These are phyloP conservation scores for Wolfiporia cocos DNA, from an alignment of 1,284 basidiomycete genomes.

Conservation along the genomic window DNA sequence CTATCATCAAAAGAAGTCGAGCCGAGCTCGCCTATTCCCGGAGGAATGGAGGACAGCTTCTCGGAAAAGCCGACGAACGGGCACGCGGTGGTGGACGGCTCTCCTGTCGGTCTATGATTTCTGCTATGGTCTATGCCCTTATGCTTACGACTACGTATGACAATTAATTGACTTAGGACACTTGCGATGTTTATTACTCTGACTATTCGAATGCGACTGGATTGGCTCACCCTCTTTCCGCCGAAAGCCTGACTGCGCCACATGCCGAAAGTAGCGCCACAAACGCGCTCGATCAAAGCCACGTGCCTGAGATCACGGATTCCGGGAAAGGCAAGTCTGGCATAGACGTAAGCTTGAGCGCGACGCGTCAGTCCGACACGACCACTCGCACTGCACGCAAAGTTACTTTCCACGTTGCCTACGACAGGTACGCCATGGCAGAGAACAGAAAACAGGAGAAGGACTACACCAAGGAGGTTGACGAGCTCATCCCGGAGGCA, in stretches of 20 bases:
- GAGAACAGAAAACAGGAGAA: slow-evolving; percentile 78
- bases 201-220: slow-evolving; percentile 5
- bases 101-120: slow-evolving; percentile 47
- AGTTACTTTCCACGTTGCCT: slow-evolving; percentile 10
- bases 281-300: background rate
- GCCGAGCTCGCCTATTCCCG: slow-evolving; percentile 7
- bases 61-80: slow-evolving; percentile 7
- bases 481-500: slow-evolving; percentile 53
- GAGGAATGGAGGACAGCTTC: slow-evolving; percentile 6
- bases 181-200: slow-evolving; percentile 26
- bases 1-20: slow-evolving; percentile 10
- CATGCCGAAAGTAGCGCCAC: too few relatives aligned
- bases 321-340: slow-evolving; percentile 16
- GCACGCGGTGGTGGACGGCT: slow-evolving; percentile 20
- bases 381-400: slow-evolving; percentile 28
- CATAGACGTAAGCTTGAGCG: slow-evolving; percentile 23
- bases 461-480: slow-evolving; percentile 69
- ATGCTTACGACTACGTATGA: slow-evolving; percentile 40
- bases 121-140: slow-evolving; percentile 26
- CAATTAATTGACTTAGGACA: slow-evolving; percentile 40
- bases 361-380: slow-evolving; percentile 59
- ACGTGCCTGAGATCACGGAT: background rate
- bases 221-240: background rate
- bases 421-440: slow-evolving; percentile 44
- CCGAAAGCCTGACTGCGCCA: slow-evolving; percentile 1